Conservation (phyloP, 2,329 filamentous ascomycete genomes). For the Tolypocladium capitatum region DNA sequence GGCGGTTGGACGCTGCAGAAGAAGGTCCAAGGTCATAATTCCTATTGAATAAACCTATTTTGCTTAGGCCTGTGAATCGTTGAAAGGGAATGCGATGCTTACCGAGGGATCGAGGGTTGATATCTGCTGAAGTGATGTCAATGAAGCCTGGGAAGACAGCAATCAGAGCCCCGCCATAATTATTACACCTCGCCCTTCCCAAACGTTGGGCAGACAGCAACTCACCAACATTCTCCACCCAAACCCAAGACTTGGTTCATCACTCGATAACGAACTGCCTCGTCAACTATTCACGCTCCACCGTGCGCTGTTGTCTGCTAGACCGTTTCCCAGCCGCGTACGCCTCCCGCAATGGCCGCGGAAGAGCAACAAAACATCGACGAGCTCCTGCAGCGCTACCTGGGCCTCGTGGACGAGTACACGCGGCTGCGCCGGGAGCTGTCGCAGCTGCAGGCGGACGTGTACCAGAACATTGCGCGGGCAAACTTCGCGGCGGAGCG, state of each 20-base stretch:
- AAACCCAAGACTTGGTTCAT: background rate
- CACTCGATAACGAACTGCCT: background rate
- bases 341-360: slow-evolving; percentile 1
- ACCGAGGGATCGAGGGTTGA: background rate
- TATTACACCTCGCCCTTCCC: no score
- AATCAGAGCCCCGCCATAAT: background rate
- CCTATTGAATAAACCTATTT: background rate
- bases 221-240: background rate
- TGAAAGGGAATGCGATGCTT: background rate
- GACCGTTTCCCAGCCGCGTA: background rate
- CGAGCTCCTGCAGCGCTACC: slow-evolving; percentile 49
- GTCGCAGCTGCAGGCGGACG: slow-evolving; percentile 35
- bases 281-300: background rate
- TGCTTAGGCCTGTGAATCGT: background rate
- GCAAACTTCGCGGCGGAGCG: slow-evolving; percentile 60
- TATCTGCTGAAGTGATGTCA: background rate
- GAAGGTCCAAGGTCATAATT: background rate
- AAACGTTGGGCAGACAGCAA: no score
- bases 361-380: slow-evolving; percentile 40
- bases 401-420: slow-evolving; percentile 55
- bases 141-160: no score
- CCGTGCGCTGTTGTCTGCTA: background rate
- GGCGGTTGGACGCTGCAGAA: background rate
- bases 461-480: slow-evolving; percentile 51
- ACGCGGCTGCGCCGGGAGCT: slow-evolving; percentile 43